phyloP scores from a whole-genome alignment of 441 rosid species.

The Pelargonium citronellum region DNA sequence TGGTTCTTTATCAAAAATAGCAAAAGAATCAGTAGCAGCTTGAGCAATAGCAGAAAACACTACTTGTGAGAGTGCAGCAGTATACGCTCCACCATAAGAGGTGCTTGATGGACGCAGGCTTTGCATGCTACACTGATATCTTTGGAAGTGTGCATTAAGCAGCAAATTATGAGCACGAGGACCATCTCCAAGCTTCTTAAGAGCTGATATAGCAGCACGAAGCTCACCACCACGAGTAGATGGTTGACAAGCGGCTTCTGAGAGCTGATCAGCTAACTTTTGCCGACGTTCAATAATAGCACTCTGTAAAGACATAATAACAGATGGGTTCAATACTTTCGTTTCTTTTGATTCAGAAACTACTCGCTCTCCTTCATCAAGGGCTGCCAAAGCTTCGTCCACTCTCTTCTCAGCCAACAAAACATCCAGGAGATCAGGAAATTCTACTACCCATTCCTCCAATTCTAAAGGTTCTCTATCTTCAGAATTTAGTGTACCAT shows the following conservation, averaged over 20 bases:
- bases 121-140: constrained; percentile 84
- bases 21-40: constrained; percentile 80
- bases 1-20: constrained; percentile 77
- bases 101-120: constrained; percentile 92
- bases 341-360: constrained; percentile 60
- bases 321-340: constrained; percentile 39
- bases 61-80: constrained; percentile 94
- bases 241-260: constrained; percentile 91
- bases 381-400: constrained; percentile 79
- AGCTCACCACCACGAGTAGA: constrained; percentile 88
- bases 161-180: constrained; percentile 91
- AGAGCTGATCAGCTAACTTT: constrained; percentile 91
- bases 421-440: constrained; percentile 86
- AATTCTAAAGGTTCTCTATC: constrained; percentile 64
- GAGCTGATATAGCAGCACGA: constrained; percentile 85
- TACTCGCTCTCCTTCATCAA: constrained; percentile 76
- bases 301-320: constrained; percentile 51
- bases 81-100: constrained; percentile 96
- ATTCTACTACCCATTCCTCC: constrained; percentile 78
- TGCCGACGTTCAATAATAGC: constrained; percentile 65
- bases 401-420: constrained; percentile 91
- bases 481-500: constrained; percentile 34
- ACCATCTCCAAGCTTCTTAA: constrained; percentile 96
- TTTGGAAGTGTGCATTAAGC: constrained; percentile 74
- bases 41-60: constrained; percentile 93